phyloP scores from a whole-genome alignment of 2,329 filamentous ascomycete genomes.

The Talaromyces sp. region DNA sequence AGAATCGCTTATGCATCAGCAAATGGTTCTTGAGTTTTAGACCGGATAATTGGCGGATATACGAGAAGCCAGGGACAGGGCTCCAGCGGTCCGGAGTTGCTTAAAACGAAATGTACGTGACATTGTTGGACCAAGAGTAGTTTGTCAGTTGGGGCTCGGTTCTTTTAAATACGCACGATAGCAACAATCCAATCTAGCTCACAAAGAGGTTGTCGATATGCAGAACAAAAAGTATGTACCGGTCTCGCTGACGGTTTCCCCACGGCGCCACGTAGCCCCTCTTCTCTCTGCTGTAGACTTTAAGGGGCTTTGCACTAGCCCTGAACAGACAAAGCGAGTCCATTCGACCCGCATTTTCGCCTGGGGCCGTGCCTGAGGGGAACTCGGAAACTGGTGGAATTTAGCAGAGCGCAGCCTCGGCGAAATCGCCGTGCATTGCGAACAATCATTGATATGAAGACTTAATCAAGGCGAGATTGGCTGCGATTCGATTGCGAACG shows the following conservation, averaged over 20 bases:
- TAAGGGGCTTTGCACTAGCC: not conserved
- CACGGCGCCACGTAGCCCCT: constrained; percentile 6
- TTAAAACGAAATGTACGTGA: not conserved
- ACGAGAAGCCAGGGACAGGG: too few relatives aligned
- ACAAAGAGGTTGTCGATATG: not conserved
- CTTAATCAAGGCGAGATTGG: not conserved
- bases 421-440: not conserved
- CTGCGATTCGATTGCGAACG: not conserved
- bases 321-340: not conserved
- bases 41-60: not conserved
- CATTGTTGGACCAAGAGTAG: not conserved
- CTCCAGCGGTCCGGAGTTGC: not conserved
- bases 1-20: not conserved
- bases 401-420: not conserved
- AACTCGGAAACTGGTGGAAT: not conserved
- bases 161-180: not conserved
- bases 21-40: not conserved
- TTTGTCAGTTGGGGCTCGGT: not conserved
- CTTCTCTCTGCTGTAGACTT: not conserved
- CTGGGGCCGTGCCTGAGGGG: constrained; percentile 1
- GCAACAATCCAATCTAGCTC: not conserved
- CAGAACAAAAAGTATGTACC: not conserved
- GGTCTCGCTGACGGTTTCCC: constrained; percentile 1
- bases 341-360: not conserved
- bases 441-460: not conserved